phyloP scores from a whole-genome alignment of 129 eudicot genomes.

The Scalesia atractyloides region DNA sequence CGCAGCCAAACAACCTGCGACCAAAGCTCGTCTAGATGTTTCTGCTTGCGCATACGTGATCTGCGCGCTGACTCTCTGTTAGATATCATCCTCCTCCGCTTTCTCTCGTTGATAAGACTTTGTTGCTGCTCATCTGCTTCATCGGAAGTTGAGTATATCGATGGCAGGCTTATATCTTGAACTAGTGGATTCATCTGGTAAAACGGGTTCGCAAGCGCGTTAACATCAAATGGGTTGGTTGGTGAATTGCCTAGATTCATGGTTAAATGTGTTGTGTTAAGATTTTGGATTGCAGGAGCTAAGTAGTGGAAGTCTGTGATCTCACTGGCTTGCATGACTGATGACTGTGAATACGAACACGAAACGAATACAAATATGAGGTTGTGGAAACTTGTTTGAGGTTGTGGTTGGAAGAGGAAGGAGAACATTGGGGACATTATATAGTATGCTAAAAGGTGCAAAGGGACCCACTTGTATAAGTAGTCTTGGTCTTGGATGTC shows the following conservation, averaged over 20 bases:
- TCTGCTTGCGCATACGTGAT: conserved; percentile 97
- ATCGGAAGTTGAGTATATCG: conserved; percentile 82
- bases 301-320: conserved; percentile 53
- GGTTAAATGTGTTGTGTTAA: conserved; percentile 43
- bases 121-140: conserved; percentile 92
- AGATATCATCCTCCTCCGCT: conserved; percentile 94
- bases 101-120: conserved; percentile 84
- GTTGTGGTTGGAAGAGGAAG: conserved; percentile 51
- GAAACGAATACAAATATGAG: conserved; percentile 8
- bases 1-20: conserved; percentile 88
- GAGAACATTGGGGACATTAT: conserved; percentile 54
- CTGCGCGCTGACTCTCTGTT: conserved; percentile 95
- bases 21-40: conserved; percentile 95
- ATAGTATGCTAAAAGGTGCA: conserved; percentile 63
- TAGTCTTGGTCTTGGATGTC: conserved; percentile 15
- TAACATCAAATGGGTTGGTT: conserved; percentile 35
- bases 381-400: conserved; percentile 28
- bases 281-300: conserved; percentile 54
- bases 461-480: conserved; percentile 50
- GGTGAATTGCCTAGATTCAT: conserved; percentile 44
- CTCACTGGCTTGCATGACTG: conserved; percentile 78
- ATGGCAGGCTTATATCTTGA: conserved; percentile 63
- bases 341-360: conserved; percentile 40
- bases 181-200: conserved; percentile 52
- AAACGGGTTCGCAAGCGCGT: conserved; percentile 46